Percentiles rank a stretch among this genome's conserved stretches.
Evolutionary conservation across 164 flowering plant genomes (phyloP).

Genomic region (Tinospora cordifolia): DNA sequence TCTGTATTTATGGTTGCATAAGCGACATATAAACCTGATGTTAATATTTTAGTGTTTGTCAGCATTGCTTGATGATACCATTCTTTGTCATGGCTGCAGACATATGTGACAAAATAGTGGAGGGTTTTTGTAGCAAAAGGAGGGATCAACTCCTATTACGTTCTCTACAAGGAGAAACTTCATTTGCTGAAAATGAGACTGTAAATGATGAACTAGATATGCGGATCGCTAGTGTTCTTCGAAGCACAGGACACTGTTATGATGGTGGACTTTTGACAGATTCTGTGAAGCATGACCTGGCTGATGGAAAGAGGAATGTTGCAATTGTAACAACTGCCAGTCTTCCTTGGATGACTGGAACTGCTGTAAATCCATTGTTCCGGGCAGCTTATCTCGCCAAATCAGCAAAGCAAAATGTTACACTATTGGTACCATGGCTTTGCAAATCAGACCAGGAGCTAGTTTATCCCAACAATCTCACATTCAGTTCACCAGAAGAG

Average conservation of each 20-base stretch:
- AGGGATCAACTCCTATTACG: constrained; percentile 42
- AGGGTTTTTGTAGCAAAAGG: constrained; percentile 68
- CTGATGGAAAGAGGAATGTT: constrained; percentile 66
- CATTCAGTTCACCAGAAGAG: constrained; percentile 84
- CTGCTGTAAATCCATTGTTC: constrained; percentile 95
- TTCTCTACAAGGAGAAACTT: constrained; percentile 47
- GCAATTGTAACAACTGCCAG: constrained; percentile 98
- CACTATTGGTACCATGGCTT: constrained; percentile 95
- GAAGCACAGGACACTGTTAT: constrained; percentile 87
- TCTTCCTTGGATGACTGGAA: constrained; percentile 99
- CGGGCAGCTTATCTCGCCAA: constrained; percentile 91
- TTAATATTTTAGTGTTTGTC: not conserved
- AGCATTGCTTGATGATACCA: not conserved
- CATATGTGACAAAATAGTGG: constrained; percentile 82
- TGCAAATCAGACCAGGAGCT: constrained; percentile 84
- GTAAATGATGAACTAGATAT: constrained; percentile 68
- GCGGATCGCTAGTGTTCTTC: constrained; percentile 84
- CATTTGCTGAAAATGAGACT: constrained; percentile 43
- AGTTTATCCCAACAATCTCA: constrained; percentile 77
- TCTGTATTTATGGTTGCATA: too few relatives aligned
- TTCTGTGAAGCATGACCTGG: constrained; percentile 33
- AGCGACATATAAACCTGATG: too few relatives aligned
- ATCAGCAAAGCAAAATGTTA: constrained; percentile 81
- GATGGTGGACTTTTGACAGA: constrained; percentile 87
- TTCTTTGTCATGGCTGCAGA: constrained; percentile 40